phyloP scores from a whole-genome alignment of 176 grass and related monocot genomes.

The Melocanna baccifera region DNA sequence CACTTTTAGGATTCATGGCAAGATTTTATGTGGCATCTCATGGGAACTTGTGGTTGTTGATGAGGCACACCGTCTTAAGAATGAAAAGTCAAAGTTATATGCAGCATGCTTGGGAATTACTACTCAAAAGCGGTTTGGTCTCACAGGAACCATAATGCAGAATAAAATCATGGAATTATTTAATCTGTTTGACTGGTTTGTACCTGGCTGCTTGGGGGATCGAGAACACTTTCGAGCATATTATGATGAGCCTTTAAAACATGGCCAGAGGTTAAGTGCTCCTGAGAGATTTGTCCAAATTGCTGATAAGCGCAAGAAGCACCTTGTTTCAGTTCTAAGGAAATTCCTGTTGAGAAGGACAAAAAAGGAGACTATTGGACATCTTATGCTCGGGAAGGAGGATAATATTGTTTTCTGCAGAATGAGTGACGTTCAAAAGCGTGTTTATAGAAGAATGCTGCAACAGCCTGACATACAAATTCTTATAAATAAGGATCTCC shows the following conservation, averaged over 20 bases:
- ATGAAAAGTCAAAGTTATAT: constrained; percentile 85
- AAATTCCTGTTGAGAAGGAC: constrained; percentile 89
- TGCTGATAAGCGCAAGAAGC: constrained; percentile 81
- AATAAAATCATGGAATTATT: constrained; percentile 94
- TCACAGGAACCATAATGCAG: constrained; percentile 96
- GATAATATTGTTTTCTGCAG: constrained; percentile 98
- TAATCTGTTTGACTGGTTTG: constrained; percentile 95
- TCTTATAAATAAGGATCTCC: constrained; percentile 90
- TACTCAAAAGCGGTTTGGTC: constrained; percentile 76
- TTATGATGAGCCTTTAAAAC: constrained; percentile 90
- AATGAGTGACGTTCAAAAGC: constrained; percentile 96
- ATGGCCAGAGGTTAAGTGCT: constrained; percentile 85
- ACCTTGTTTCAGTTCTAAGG: constrained; percentile 81
- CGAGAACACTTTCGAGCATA: constrained; percentile 86
- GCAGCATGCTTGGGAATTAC: constrained; percentile 69
- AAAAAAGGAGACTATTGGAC: constrained; percentile 94
- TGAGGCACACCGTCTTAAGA: constrained; percentile 92
- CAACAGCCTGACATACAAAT: constrained; percentile 92
- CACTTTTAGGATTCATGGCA: constrained; percentile 82
- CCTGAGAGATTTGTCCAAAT: constrained; percentile 79
- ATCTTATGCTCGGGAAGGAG: constrained; percentile 96
- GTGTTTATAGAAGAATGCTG: constrained; percentile 93
- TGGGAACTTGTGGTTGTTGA: constrained; percentile 96
- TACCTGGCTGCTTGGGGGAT: constrained; percentile 77
- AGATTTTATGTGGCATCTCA: constrained; percentile 67